phyloP scores from a whole-genome alignment of 2,329 filamentous ascomycete genomes.

The Diaporthe velutina region DNA sequence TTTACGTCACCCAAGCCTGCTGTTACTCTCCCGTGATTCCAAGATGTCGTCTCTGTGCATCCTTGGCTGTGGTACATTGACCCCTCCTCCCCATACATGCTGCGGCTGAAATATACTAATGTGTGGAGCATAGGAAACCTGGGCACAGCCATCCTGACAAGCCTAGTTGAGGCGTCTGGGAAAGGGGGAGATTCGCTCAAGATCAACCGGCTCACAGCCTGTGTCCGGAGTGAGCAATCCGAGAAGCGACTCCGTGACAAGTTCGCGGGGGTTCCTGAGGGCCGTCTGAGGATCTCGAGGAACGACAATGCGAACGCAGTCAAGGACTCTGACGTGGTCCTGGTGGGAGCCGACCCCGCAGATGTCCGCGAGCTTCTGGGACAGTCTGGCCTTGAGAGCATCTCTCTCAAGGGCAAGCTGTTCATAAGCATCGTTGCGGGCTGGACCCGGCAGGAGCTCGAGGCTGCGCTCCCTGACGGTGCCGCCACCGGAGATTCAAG shows the following conservation, averaged over 20 bases:
- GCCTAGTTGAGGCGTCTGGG: conserved; percentile 3
- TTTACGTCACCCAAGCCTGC: not conserved
- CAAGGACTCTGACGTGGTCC: conserved; percentile 53
- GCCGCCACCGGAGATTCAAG: conserved; percentile 22
- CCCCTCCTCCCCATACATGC: not conserved
- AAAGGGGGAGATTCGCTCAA: conserved; percentile 36
- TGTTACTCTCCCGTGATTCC: not conserved
- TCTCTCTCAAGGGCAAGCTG: conserved; percentile 57
- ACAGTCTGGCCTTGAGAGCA: conserved; percentile 50
- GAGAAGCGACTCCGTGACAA: conserved; percentile 41
- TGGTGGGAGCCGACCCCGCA: conserved; percentile 61
- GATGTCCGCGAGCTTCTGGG: conserved; percentile 55
- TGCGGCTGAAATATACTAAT: not conserved
- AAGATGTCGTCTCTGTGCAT: conserved; percentile 37
- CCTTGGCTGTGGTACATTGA: conserved; percentile 40
- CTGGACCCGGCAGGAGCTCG: conserved; percentile 57
- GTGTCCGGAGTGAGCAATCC: conserved; percentile 48
- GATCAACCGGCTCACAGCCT: conserved; percentile 48
- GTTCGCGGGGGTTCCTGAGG: conserved; percentile 38
- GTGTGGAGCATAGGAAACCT: conserved; percentile 47
- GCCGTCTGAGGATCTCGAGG: conserved; percentile 1
- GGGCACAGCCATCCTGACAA: conserved; percentile 41
- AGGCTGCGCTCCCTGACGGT: conserved; percentile 51
- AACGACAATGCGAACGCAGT: conserved; percentile 52
- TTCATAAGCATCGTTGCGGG: conserved; percentile 66